Evolutionary conservation across 2,329 filamentous ascomycete genomes (phyloP).

Genomic region (Achaetomium macrosporum): DNA sequence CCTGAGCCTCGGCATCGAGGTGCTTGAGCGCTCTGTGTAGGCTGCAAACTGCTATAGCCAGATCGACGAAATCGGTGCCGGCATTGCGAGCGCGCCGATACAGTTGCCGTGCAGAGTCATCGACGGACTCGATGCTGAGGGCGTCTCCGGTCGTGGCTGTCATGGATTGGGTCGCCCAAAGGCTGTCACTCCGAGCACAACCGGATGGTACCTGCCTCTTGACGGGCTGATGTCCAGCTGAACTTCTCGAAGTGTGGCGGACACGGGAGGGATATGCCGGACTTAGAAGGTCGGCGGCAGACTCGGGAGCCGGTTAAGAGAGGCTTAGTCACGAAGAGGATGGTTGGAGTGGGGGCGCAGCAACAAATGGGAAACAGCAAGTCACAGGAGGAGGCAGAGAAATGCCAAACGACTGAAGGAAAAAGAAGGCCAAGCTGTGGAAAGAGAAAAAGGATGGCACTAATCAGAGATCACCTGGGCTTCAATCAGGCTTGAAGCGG

Average conservation of each 20-base stretch:
- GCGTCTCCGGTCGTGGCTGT: conserved; percentile 28
- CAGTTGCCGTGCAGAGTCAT: conserved; percentile 49
- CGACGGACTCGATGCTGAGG: conserved; percentile 49
- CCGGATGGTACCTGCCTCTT: background rate
- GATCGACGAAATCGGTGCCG: conserved; percentile 43
- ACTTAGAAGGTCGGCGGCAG: background rate
- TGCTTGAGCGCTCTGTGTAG: conserved; percentile 53
- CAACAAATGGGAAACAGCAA: background rate
- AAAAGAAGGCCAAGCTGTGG: background rate
- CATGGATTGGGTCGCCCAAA: conserved; percentile 24
- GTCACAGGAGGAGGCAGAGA: background rate
- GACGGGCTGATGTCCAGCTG: background rate
- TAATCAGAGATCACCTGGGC: conserved; percentile 6
- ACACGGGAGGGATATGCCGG: background rate
- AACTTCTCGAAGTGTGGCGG: background rate
- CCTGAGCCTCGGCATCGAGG: conserved; percentile 52
- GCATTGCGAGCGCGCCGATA: conserved; percentile 48
- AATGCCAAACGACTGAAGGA: background rate
- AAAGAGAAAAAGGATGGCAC: background rate
- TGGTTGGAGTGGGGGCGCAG: background rate
- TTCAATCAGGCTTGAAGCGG: background rate
- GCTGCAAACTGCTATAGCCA: conserved; percentile 45
- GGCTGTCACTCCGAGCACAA: background rate
- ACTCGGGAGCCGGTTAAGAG: background rate
- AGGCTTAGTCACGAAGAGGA: conserved; percentile 1